A percentile compares a stretch with the other conserved stretches of the same genome.
phyloP scores from a whole-genome alignment of 106 monocot species.

The Dactylorhiza incarnata region DNA sequence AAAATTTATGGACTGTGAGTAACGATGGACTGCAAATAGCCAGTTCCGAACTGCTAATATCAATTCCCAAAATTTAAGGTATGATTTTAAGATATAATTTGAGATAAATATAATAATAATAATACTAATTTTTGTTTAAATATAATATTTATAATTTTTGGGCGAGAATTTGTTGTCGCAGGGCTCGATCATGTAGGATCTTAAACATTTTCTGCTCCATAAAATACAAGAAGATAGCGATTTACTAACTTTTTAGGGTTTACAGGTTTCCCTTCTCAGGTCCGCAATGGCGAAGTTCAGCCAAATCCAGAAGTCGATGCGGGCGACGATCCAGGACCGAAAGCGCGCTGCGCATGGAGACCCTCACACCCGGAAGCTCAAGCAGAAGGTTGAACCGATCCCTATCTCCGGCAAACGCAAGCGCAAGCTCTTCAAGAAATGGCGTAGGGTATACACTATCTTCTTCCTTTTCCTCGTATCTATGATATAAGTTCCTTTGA shows the following conservation, averaged over 20 bases:
- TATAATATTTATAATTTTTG: too few relatives aligned
- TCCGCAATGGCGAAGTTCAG: slow-evolving; percentile 52
- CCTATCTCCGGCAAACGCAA: slow-evolving; percentile 86
- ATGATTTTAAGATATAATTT: too few relatives aligned
- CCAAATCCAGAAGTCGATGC: slow-evolving; percentile 45
- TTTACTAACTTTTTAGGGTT: slow-evolving; percentile 8
- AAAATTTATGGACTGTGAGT: too few relatives aligned
- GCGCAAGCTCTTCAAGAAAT: slow-evolving; percentile 74
- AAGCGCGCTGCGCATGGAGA: slow-evolving; percentile 63
- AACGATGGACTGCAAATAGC: too few relatives aligned
- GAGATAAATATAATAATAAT: too few relatives aligned
- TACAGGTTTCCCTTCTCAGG: neutral
- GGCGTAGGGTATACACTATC: slow-evolving; percentile 45
- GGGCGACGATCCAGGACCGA: slow-evolving; percentile 40
- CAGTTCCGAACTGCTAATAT: too few relatives aligned
- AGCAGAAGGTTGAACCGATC: slow-evolving; percentile 30
- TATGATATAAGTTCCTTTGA: neutral
- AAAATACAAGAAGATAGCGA: too few relatives aligned
- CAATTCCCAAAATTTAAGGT: too few relatives aligned
- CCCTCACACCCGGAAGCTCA: slow-evolving; percentile 50
- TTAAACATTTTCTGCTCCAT: too few relatives aligned
- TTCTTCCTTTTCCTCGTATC: neutral
- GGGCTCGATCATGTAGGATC: too few relatives aligned
- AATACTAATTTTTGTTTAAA: too few relatives aligned
- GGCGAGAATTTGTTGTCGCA: too few relatives aligned